These are phyloP conservation scores for Phytophthora tubulina DNA, from an alignment of 352 stramenopile species.

Conservation along the genomic window DNA sequence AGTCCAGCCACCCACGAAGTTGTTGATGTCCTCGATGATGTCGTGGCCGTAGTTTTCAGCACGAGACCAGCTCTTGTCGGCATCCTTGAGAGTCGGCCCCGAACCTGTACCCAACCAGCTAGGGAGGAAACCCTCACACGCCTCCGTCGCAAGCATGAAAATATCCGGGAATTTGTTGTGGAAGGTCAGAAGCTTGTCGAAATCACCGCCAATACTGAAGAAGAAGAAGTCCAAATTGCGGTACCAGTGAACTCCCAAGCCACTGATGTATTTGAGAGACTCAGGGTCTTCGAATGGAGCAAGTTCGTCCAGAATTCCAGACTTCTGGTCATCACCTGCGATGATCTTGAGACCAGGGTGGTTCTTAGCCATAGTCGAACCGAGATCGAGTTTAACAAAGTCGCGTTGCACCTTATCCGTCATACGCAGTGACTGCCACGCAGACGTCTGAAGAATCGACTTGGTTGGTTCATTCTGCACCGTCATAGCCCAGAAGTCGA, in stretches of 20 bases:
- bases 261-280: conserved; percentile 77
- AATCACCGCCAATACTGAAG: conserved; percentile 51
- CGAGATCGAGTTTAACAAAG: conserved; percentile 87
- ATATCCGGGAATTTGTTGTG: conserved; percentile 67
- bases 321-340: conserved; percentile 87
- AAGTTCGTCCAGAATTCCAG: conserved; percentile 51
- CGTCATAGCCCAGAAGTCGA: conserved; percentile 87
- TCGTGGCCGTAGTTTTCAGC: conserved; percentile 82
- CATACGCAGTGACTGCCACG: conserved; percentile 78
- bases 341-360: conserved; percentile 89
- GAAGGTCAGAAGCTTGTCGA: conserved; percentile 61
- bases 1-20: conserved; percentile 73
- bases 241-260: conserved; percentile 92
- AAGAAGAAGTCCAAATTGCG: conserved; percentile 66
- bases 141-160: conserved; percentile 88
- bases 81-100: conserved; percentile 52
- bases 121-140: conserved; percentile 74
- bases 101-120: conserved; percentile 53
- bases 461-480: conserved; percentile 89
- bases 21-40: conserved; percentile 86
- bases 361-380: conserved; percentile 65
- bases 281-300: conserved; percentile 58
- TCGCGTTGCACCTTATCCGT: conserved; percentile 54
- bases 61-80: conserved; percentile 63
- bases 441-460: conserved; percentile 47